Evolutionary conservation across 768 basidiomycete species (phyloP).

Genomic region (Tricholomella constricta): DNA sequence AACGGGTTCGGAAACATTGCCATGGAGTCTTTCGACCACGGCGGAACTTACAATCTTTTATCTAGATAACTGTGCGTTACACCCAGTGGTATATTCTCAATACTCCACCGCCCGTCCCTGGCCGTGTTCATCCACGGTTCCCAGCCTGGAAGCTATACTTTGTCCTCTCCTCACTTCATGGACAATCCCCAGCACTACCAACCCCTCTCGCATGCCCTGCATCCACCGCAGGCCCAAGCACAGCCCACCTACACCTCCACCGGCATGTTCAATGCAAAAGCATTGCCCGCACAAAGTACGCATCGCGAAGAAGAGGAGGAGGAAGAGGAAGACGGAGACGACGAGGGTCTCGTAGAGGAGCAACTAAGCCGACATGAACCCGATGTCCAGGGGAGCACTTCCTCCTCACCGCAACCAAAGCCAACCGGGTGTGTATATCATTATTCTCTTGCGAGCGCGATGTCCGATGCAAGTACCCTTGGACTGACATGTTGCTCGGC

Average conservation of each 20-base stretch:
- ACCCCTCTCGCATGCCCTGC: constrained; percentile 76
- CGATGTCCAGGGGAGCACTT: constrained; percentile 40
- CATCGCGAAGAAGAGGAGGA: constrained; percentile 49
- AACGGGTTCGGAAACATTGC: constrained; percentile 14
- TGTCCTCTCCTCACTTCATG: constrained; percentile 30
- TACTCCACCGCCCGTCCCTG: background rate
- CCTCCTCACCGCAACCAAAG: constrained; percentile 38
- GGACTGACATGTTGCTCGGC: constrained; percentile 11
- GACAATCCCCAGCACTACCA: constrained; percentile 82
- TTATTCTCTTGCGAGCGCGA: background rate
- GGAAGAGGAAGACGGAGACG: constrained; percentile 70
- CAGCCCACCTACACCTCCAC: constrained; percentile 28
- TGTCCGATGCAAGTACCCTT: constrained; percentile 1
- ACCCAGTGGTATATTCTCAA: background rate
- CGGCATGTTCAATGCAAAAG: constrained; percentile 24
- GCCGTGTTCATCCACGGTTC: background rate
- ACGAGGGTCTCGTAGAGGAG: constrained; percentile 72
- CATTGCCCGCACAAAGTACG: constrained; percentile 14
- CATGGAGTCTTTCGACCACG: constrained; percentile 6
- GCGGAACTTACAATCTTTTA: constrained; percentile 4
- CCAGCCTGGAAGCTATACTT: background rate
- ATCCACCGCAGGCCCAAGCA: constrained; percentile 47
- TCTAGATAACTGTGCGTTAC: constrained; percentile 1
- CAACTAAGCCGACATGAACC: constrained; percentile 56
- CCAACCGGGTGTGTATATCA: constrained; percentile 29